Evolutionary conservation across 306 rosid species (phyloP), one percentile per base, ranked within the genome.

Genomic region (Acacia confusa): DNA sequence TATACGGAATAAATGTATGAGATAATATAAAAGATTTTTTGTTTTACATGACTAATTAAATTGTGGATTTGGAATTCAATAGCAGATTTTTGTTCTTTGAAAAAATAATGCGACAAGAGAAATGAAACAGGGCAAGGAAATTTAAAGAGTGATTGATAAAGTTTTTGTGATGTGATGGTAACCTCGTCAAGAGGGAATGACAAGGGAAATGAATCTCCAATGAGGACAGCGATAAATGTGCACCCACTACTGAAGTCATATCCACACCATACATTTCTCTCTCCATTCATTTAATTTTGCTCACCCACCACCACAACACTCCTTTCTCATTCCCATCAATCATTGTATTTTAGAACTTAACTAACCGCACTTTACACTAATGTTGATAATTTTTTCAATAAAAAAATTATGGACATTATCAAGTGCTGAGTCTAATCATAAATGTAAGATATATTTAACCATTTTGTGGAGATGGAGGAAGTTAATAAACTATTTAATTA

Each of bases 381-480:
- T 2, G 48, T 44, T 11, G 15, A 11, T 2, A 11, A 11, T 44
- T 2, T 44, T 44, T 11, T 11, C 15, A 44, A 12, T 12, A 44
- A 10, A 12, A 10, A 0, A 44, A 10, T 12, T 34, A 7, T 34
- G 1, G 7, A 34, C 38, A 34, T 34, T 4, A 34, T 34, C 38
- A 4, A 34, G 38, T 34, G 7, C 5, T 34, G 38, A 34, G 5
- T 34, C 4, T 34, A 0, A 1, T 34, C 1, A 5, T 5, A 34
- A 34, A 34, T 34, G 0, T 34, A 34, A 34, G 7, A 34, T 34
- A 1, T 34, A 34, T 34, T 34, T 34, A 5, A 4, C 38, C 0
- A 5, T 4, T 34, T 34, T 34, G 0, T 4, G 0, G 0, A 34
- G 38, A 5, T 5, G 4, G 5, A 34, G 0, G 7, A 34, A 4